Evolutionary conservation across 208 protist species (phyloP).

Genomic region (Acanthamoeba castellanii): DNA sequence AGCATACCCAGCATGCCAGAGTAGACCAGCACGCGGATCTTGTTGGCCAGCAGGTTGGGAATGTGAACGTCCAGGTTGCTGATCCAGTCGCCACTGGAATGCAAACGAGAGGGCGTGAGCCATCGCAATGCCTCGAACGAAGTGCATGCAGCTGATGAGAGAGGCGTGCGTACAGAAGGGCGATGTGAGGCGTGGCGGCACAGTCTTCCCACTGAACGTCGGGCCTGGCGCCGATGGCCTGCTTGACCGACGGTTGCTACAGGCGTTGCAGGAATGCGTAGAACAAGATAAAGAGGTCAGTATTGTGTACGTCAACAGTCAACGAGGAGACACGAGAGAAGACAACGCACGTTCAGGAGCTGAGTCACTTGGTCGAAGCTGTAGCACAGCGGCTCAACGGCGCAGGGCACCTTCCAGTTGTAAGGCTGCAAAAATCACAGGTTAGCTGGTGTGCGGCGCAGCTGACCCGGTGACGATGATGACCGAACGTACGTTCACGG

Average conservation of each 20-base stretch:
- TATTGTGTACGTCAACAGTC: too few species aligned
- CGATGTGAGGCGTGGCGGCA: not conserved
- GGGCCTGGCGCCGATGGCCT: constrained; percentile 7
- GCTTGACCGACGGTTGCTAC: constrained; percentile 35
- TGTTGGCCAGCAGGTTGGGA: constrained; percentile 63
- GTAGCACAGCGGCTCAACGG: constrained; percentile 39
- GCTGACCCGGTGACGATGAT: not conserved
- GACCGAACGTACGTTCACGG: constrained; percentile 5
- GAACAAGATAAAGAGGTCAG: too few species aligned
- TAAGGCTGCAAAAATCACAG: not conserved
- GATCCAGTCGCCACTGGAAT: constrained; percentile 39
- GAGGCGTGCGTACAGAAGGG: not conserved
- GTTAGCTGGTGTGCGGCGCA: not conserved
- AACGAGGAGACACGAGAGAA: not conserved
- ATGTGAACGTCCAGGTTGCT: constrained; percentile 51
- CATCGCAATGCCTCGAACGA: not conserved
- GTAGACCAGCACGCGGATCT: constrained; percentile 43
- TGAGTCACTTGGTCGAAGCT: constrained; percentile 46
- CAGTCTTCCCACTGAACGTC: not conserved
- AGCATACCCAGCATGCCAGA: constrained; percentile 46
- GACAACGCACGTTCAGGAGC: constrained; percentile 14
- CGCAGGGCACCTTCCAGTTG: constrained; percentile 64
- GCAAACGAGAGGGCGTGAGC: not conserved
- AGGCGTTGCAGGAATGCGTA: not conserved
- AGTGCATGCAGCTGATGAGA: not conserved